Conservation (phyloP, 305 asterid species). For the Ajuga reptans region DNA sequence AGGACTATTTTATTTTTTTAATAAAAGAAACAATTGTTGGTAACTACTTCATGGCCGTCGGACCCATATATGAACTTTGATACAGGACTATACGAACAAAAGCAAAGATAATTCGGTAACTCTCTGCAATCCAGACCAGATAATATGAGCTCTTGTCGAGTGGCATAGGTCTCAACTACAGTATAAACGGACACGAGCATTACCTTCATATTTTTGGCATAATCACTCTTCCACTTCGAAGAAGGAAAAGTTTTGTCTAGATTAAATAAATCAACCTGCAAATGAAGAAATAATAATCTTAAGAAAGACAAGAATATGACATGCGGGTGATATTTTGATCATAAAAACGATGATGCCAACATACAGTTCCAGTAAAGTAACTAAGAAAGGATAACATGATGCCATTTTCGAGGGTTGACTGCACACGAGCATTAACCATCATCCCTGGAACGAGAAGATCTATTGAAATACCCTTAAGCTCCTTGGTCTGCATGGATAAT, state of each 20-base stretch:
- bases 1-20: not conserved
- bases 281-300: slow-evolving; percentile 18
- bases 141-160: not conserved
- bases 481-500: slow-evolving; percentile 61
- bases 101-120: not conserved
- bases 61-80: not conserved
- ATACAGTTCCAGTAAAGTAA: slow-evolving; percentile 93
- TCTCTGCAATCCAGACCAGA: not conserved
- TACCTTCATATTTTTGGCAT: slow-evolving; percentile 78
- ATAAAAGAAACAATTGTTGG: not conserved
- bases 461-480: slow-evolving; percentile 80
- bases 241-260: slow-evolving; percentile 57
- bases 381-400: slow-evolving; percentile 77
- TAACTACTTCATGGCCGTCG: not conserved
- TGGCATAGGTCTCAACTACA: not conserved
- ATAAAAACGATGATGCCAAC: slow-evolving; percentile 28
- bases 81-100: not conserved
- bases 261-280: slow-evolving; percentile 79
- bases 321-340: slow-evolving; percentile 16
- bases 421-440: slow-evolving; percentile 92
- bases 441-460: slow-evolving; percentile 97
- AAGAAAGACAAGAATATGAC: slow-evolving; percentile 16
- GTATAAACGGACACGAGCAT: not conserved
- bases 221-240: slow-evolving; percentile 72
- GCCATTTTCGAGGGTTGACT: slow-evolving; percentile 82